Evolutionary conservation across 2,329 filamentous ascomycete species (phyloP), one percentile per base, ranked within the genome.

Genomic region (Fonsecaea erecta): DNA sequence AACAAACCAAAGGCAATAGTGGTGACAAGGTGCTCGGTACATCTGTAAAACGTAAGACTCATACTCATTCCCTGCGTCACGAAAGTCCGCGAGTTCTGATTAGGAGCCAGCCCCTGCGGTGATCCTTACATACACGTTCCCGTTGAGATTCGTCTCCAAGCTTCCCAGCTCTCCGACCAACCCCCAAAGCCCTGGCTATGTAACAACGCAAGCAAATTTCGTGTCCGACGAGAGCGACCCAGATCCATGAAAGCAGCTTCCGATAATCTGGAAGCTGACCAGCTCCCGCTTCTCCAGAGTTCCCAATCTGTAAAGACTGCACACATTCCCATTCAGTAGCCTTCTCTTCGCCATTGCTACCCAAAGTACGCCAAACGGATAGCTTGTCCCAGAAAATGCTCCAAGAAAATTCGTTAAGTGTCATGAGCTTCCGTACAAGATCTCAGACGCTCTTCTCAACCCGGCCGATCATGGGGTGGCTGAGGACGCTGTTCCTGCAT

Each of bases 351-450:
- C 53, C 52, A 26, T 37, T 26, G 58, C 21, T 67, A 67, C 40
- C 65, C 65, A 62, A 67, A 57, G 28, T 35, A 48, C 55, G 54
- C 62, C 59, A 52, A 60, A 59, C 28, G 52, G 21, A 56, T 40
- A 57, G 28, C 26, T 30, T 32, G 34, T 62, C 48, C 35, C 59
- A 54, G 52, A 55, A 54, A 55, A 55, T 53, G 61, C 57, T 58
- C 34, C 30, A 65, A 67, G 43, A 60, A 52, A 61, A 65, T 63
- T 67, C 65, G 65, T 67, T 53, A 57, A 63, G 24, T 40, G 51
- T 64, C 65, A 40, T 64, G 37, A 62, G 26, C 48, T 40, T 46
- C 34, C 21, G 24, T n/a, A 28, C 14, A 34, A 30, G n/a, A 26
- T 18, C 12, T 26, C 40, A 18, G 53, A 30, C 3, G 46, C 3